Conservation (phyloP, 495 filamentous ascomycete species). For the Aspergillus wentii region DNA sequence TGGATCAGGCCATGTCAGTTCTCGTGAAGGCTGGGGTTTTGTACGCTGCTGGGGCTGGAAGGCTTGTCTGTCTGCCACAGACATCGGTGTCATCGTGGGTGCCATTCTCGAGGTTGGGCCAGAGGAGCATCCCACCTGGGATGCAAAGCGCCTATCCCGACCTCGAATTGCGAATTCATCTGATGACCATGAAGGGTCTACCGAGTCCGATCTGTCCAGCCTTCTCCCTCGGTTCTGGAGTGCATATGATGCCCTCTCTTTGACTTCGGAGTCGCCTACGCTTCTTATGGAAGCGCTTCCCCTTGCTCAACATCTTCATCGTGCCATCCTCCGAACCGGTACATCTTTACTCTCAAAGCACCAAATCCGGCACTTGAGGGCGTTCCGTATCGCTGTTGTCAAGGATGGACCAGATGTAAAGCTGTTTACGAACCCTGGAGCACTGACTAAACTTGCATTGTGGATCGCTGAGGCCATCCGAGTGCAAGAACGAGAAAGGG, state of each 20-base stretch:
- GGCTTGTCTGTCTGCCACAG: conserved; percentile 84
- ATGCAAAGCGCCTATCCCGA: conserved; percentile 27
- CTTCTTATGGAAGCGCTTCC: conserved; percentile 66
- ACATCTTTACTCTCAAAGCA: conserved; percentile 86
- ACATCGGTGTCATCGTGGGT: conserved; percentile 85
- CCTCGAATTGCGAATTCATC: conserved; percentile 36
- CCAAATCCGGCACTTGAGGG: conserved; percentile 84
- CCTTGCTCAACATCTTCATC: conserved; percentile 81
- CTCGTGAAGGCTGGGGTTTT: conserved; percentile 90
- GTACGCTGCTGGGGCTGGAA: conserved; percentile 98
- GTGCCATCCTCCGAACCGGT: conserved; percentile 90
- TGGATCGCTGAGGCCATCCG: conserved; percentile 93
- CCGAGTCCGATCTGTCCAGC: conserved; percentile 32
- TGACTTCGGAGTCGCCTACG: conserved; percentile 38
- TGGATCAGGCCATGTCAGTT: conserved; percentile 41
- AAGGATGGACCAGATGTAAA: conserved; percentile 88
- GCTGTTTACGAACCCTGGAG: conserved; percentile 86
- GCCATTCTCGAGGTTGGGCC: conserved; percentile 87
- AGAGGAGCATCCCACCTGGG: conserved; percentile 33
- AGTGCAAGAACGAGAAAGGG: conserved; percentile 78
- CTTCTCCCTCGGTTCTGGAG: conserved; percentile 73
- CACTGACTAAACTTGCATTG: conserved; percentile 84
- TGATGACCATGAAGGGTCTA: conserved; percentile 16
- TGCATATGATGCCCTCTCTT: conserved; percentile 79
- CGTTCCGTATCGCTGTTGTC: conserved; percentile 93